Conservation (phyloP, 305 asterid genomes). For the Ilex paraguariensis region DNA sequence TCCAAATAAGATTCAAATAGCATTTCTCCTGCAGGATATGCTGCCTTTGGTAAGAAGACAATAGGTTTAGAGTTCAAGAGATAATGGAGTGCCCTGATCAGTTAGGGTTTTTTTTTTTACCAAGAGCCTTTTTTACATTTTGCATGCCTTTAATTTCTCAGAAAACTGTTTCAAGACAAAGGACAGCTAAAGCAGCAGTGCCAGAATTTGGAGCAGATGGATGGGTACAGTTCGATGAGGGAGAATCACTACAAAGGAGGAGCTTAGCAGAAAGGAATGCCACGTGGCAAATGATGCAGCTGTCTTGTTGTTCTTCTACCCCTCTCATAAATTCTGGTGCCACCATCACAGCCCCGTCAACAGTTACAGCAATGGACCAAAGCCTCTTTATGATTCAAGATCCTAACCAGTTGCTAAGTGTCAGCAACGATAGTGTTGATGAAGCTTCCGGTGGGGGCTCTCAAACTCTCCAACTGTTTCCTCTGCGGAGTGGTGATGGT, state of each 20-base stretch:
- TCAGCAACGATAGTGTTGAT: background rate
- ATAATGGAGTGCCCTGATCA: background rate
- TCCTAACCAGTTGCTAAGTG: background rate
- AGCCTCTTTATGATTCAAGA: conserved; percentile 12
- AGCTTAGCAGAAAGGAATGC: conserved; percentile 47
- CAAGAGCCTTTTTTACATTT: background rate
- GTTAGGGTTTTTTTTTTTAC: background rate
- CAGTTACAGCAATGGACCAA: conserved; percentile 7
- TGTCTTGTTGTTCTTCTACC: conserved; percentile 36
- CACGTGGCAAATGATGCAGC: conserved; percentile 74
- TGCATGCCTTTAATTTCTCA: conserved; percentile 25
- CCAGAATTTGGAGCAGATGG: conserved; percentile 66
- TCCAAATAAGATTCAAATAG: no score
- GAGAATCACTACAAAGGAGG: conserved; percentile 40
- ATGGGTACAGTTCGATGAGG: conserved; percentile 66
- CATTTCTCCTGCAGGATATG: no score
- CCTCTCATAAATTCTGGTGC: conserved; percentile 23
- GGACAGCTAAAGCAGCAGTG: conserved; percentile 35
- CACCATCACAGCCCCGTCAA: conserved; percentile 10
- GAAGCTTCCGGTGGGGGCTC: conserved; percentile 11
- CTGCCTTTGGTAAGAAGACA: no score
- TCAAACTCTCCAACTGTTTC: conserved; percentile 80
- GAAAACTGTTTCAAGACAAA: conserved; percentile 36
- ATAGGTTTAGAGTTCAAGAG: background rate
- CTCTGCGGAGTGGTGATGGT: conserved; percentile 33